phyloP scores from a whole-genome alignment of 345 rosid species.

The Hibiscus tridactylites region DNA sequence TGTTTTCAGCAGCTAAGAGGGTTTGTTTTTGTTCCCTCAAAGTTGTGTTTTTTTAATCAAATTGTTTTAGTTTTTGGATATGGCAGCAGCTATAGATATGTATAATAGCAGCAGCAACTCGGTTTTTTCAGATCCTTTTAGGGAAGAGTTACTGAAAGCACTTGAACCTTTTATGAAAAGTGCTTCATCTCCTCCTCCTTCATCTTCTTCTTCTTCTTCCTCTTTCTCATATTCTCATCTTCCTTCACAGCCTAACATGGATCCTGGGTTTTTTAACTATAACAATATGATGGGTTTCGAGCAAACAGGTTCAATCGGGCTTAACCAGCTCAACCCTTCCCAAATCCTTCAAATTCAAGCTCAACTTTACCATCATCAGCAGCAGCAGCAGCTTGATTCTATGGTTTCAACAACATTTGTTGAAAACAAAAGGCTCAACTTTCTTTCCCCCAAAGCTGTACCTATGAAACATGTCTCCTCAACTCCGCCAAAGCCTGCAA shows the following conservation, averaged over 20 bases:
- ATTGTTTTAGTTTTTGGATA: conserved; percentile 9
- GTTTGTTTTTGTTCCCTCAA: conserved; percentile 41
- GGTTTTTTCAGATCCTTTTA: conserved; percentile 40
- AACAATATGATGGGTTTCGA: conserved; percentile 23
- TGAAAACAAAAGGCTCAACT: conserved; percentile 17
- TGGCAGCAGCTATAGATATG: conserved; percentile 53
- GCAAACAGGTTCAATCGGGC: conserved; percentile 40
- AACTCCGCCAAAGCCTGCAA: conserved; percentile 36
- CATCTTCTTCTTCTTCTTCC: conserved; percentile 4
- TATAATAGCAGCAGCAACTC: conserved; percentile 22
- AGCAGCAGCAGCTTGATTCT: conserved; percentile 13
- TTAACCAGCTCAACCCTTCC: conserved; percentile 53
- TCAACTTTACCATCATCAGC: conserved; percentile 22
- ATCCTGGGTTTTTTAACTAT: conserved; percentile 8
- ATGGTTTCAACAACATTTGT: not conserved
- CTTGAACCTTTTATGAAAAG: conserved; percentile 45
- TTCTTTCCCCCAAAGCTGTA: conserved; percentile 43
- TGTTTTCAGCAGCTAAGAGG: conserved; percentile 24
- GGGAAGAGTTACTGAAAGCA: conserved; percentile 55
- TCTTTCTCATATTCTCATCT: not conserved
- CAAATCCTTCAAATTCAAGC: conserved; percentile 68
- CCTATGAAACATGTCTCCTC: conserved; percentile 45
- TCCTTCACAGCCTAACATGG: not conserved
- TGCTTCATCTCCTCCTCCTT: conserved; percentile 24
- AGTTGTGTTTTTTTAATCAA: conserved; percentile 10